These are phyloP conservation scores for Neurospora intermedia DNA, from an alignment of 495 filamentous ascomycete species.

Conservation along the genomic window DNA sequence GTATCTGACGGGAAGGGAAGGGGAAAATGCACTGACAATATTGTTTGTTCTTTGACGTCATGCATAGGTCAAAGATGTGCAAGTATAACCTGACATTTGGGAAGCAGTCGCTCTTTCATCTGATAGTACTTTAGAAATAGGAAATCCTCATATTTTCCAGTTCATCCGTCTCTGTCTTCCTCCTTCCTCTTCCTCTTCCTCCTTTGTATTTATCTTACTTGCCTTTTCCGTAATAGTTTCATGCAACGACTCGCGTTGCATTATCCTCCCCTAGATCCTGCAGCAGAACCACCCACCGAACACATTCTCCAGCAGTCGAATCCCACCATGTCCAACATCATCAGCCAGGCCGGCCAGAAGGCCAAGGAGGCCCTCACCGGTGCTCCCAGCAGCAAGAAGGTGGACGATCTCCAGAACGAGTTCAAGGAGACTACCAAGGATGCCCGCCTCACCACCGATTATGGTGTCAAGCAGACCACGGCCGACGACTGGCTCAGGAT, in stretches of 20 bases:
- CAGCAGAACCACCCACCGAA: not conserved
- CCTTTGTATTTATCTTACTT: too few species aligned
- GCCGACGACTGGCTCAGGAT: slow-evolving; percentile 73
- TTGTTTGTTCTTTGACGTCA: not conserved
- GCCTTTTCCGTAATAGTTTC: too few species aligned
- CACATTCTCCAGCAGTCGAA: not conserved
- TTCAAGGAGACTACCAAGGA: slow-evolving; percentile 21
- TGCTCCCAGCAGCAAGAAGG: slow-evolving; percentile 23
- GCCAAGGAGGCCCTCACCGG: slow-evolving; percentile 23
- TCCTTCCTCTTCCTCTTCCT: not conserved
- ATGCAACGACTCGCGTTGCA: not conserved
- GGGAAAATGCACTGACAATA: not conserved
- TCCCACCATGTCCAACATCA: slow-evolving; percentile 7
- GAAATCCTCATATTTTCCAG: not conserved
- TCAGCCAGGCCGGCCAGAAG: slow-evolving; percentile 16
- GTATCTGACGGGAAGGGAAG: not conserved
- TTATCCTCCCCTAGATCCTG: not conserved
- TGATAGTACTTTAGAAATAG: not conserved
- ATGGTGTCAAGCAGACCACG: slow-evolving; percentile 62
- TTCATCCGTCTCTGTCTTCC: not conserved
- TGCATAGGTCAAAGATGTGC: not conserved
- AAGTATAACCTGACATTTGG: not conserved
- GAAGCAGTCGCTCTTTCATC: not conserved
- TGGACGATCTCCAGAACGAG: slow-evolving; percentile 28
- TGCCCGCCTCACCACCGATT: slow-evolving; percentile 58